These are phyloP conservation scores for Phytopythium ostracodes DNA, from an alignment of 352 stramenopile species.

Conservation along the genomic window DNA sequence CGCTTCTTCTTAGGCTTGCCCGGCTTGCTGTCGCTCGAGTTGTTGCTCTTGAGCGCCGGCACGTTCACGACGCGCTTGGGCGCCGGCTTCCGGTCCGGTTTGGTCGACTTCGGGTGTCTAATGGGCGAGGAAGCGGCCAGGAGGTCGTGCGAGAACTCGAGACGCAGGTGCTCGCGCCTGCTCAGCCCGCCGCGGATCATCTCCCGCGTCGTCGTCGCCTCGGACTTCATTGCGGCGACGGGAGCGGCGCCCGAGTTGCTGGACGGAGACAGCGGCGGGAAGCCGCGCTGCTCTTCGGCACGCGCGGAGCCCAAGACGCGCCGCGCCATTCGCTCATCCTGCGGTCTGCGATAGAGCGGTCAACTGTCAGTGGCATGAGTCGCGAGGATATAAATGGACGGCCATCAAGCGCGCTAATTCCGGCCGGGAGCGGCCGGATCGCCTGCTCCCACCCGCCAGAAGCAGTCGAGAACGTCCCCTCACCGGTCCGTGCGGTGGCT, in stretches of 20 bases:
- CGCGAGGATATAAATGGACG: not conserved
- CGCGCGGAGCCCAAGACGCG: not conserved
- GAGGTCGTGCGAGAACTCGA: not conserved
- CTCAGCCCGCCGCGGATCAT: not conserved
- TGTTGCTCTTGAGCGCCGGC: slow-evolving; percentile 18
- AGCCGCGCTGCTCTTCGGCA: not conserved
- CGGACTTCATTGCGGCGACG: not conserved
- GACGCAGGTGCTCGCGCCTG: not conserved
- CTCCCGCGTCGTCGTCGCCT: not conserved
- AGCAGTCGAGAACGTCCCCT: not conserved
- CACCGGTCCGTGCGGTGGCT: too few species aligned
- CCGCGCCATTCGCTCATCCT: not conserved
- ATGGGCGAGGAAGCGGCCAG: not conserved
- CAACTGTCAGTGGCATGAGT: not conserved
- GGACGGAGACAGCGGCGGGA: slow-evolving; percentile 1
- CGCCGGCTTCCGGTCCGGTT: not conserved
- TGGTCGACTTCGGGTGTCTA: not conserved
- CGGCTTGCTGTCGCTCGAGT: not conserved
- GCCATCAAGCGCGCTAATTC: not conserved
- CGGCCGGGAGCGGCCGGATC: not conserved
- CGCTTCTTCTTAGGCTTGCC: slow-evolving; percentile 1
- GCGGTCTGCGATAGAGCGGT: not conserved
- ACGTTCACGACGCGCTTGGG: slow-evolving; percentile 26
- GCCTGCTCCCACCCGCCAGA: not conserved
- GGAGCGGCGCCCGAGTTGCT: not conserved